A percentile compares a stretch with the other conserved stretches of the same genome.
These are phyloP conservation scores for Hypsizygus marmoreus DNA, from an alignment of 768 basidiomycete species.

Conservation along the genomic window DNA sequence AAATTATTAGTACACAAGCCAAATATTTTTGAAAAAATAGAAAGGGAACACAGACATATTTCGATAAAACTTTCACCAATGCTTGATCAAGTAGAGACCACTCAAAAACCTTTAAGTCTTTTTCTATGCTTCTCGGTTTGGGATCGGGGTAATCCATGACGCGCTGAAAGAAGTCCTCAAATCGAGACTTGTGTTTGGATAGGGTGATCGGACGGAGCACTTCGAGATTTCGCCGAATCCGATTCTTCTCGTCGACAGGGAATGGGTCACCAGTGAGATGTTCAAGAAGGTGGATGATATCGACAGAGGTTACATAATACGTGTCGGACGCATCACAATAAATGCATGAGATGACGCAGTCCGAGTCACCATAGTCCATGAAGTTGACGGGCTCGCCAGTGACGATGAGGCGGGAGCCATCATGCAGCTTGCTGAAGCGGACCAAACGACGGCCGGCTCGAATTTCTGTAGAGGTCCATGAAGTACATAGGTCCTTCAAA, in stretches of 20 bases:
- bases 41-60: constrained; percentile 77
- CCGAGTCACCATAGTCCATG: constrained; percentile 69
- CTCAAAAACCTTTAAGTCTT: constrained; percentile 89
- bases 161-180: constrained; percentile 87
- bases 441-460: constrained; percentile 78
- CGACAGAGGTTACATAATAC: constrained; percentile 93
- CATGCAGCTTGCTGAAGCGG: constrained; percentile 78
- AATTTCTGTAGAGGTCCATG: constrained; percentile 69
- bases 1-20: neutral
- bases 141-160: constrained; percentile 97
- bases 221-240: constrained; percentile 93
- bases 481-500: constrained; percentile 52
- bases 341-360: constrained; percentile 93
- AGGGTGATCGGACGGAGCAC: constrained; percentile 89
- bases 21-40: neutral
- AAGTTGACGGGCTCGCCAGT: constrained; percentile 76
- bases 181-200: constrained; percentile 79
- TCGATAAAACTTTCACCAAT: constrained; percentile 76
- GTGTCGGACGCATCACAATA: constrained; percentile 75
- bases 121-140: constrained; percentile 95
- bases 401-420: constrained; percentile 74
- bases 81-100: constrained; percentile 74
- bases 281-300: constrained; percentile 92
- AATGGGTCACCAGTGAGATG: constrained; percentile 73
- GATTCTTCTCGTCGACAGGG: constrained; percentile 94